A percentile compares a stretch with the other conserved stretches of the same genome.
Evolutionary conservation across 805 yeast genomes (phyloP).

Genomic region (Wickerhamomyces strasburgensis): DNA sequence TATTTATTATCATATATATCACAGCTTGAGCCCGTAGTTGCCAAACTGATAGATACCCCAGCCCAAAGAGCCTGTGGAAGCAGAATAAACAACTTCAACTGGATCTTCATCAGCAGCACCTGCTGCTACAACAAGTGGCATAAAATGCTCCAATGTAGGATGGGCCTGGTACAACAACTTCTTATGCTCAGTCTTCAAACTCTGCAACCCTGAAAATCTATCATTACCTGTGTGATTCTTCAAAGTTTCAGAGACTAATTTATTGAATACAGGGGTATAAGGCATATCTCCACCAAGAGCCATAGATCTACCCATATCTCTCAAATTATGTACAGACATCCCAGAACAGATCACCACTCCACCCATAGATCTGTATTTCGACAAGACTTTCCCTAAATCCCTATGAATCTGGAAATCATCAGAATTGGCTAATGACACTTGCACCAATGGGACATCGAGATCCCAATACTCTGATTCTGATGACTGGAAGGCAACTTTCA

Average conservation of each 20-base stretch:
- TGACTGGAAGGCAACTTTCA: constrained; percentile 55
- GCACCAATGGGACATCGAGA: constrained; percentile 36
- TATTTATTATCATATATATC: constrained; percentile 1
- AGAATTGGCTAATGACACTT: constrained; percentile 31
- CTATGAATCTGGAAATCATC: constrained; percentile 41
- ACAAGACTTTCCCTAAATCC: constrained; percentile 52
- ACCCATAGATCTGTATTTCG: constrained; percentile 46
- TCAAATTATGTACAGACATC: constrained; percentile 72
- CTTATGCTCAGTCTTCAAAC: constrained; percentile 27
- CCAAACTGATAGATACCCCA: constrained; percentile 66
- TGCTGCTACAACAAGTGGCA: constrained; percentile 61
- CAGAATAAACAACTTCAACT: constrained; percentile 43
- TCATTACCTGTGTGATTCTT: constrained; percentile 23
- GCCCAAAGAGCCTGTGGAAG: constrained; percentile 45
- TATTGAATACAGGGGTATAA: constrained; percentile 51
- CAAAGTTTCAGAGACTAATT: constrained; percentile 38
- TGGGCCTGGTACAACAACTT: constrained; percentile 50
- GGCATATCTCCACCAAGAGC: constrained; percentile 30
- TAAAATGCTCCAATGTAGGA: constrained; percentile 73
- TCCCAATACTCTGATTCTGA: constrained; percentile 26
- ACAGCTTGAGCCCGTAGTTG: constrained; percentile 7
- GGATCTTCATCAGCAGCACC: constrained; percentile 39
- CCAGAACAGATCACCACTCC: constrained; percentile 63
- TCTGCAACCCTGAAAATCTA: constrained; percentile 34
- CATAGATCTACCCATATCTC: constrained; percentile 40